These are phyloP conservation scores for Lobosporangium transversale DNA, from an alignment of 192 early-diverging fungal species.

Conservation along the genomic window DNA sequence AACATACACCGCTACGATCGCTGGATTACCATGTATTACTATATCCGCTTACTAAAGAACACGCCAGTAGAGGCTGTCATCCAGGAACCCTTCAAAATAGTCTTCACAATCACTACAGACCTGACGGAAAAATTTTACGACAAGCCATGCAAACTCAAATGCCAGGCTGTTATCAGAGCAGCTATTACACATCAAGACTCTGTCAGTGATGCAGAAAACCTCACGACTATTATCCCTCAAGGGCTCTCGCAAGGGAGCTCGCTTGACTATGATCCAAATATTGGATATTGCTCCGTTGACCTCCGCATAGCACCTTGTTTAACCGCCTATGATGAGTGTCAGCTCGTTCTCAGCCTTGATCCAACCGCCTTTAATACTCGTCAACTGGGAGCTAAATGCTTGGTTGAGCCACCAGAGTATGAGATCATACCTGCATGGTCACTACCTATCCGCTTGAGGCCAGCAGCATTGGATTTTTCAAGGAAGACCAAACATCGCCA, in stretches of 20 bases:
- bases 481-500: constrained; percentile 51
- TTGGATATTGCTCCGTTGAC: constrained; percentile 48
- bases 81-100: constrained; percentile 53
- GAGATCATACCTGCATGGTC: constrained; percentile 51
- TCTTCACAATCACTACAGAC: constrained; percentile 53
- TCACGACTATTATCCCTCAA: constrained; percentile 52
- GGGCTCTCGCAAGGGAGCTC: constrained; percentile 44
- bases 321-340: constrained; percentile 43
- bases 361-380: constrained; percentile 11
- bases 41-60: constrained; percentile 50
- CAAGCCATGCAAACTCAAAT: constrained; percentile 37
- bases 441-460: constrained; percentile 38
- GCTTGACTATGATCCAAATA: constrained; percentile 48
- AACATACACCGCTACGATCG: neutral
- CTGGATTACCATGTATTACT: constrained; percentile 47
- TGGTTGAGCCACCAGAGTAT: constrained; percentile 41
- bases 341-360: constrained; percentile 40
- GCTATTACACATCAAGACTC: constrained; percentile 37
- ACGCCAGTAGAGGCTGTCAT: constrained; percentile 53
- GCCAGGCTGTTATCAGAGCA: constrained; percentile 43
- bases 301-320: constrained; percentile 49
- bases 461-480: constrained; percentile 40
- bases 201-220: no score
- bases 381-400: constrained; percentile 9
- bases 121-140: constrained; percentile 53